phyloP scores from a whole-genome alignment of 148 eudicot species.

The Fagopyrum tataricum region DNA sequence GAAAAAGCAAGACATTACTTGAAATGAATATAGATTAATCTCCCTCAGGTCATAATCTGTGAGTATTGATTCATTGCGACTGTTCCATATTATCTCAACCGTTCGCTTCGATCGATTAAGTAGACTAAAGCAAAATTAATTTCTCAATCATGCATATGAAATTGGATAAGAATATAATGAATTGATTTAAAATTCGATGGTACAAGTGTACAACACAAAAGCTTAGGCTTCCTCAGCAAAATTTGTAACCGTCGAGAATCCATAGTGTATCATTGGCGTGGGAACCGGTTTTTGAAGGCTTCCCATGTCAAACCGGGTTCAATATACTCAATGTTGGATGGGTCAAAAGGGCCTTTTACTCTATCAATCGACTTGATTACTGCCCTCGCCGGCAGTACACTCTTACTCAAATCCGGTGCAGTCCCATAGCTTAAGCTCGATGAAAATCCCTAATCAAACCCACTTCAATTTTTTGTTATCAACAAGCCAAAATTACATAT shows the following conservation, averaged over 20 bases:
- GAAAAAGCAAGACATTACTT: constrained; percentile 45
- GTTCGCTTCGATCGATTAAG: constrained; percentile 80
- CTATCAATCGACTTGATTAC: constrained; percentile 55
- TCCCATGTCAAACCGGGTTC: constrained; percentile 61
- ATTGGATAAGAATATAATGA: background rate
- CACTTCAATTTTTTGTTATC: background rate
- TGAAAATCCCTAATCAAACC: constrained; percentile 54
- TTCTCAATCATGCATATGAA: background rate
- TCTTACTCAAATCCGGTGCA: constrained; percentile 53
- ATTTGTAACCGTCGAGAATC: too few relatives aligned
- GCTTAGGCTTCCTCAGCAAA: too few relatives aligned
- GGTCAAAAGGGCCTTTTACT: constrained; percentile 69
- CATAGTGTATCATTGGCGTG: background rate
- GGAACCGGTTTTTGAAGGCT: constrained; percentile 31
- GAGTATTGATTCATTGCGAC: constrained; percentile 61
- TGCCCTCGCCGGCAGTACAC: constrained; percentile 75
- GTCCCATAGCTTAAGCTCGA: constrained; percentile 69
- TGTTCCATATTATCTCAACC: constrained; percentile 89
- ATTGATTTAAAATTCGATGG: background rate
- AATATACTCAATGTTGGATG: constrained; percentile 51
- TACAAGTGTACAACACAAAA: too few relatives aligned
- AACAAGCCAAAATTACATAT: too few relatives aligned
- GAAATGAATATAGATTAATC: constrained; percentile 87
- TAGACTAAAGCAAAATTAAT: constrained; percentile 46
- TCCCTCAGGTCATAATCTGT: constrained; percentile 76